Evolutionary conservation across 208 protist species (phyloP).

Genomic region (Acanthamoeba castellanii): DNA sequence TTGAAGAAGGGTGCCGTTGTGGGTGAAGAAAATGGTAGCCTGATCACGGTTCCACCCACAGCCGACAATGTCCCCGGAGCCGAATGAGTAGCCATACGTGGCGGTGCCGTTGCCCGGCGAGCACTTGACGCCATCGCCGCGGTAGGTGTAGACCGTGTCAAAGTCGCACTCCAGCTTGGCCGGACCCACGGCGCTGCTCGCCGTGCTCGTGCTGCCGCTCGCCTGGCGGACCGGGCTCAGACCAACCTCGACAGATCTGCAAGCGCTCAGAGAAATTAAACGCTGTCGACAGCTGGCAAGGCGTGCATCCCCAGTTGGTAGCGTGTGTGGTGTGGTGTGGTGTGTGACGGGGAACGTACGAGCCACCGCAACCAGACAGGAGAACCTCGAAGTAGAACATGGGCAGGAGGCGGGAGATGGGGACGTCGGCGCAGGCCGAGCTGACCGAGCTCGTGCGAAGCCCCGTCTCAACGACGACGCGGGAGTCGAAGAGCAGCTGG

Average conservation of each 20-base stretch:
- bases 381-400: slow-evolving; percentile 72
- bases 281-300: neutral
- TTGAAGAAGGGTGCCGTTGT: neutral
- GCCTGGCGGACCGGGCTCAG: slow-evolving; percentile 1
- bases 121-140: slow-evolving; percentile 65
- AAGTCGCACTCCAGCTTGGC: slow-evolving; percentile 7
- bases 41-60: slow-evolving; percentile 68
- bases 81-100: slow-evolving; percentile 34
- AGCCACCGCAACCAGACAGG: slow-evolving; percentile 51
- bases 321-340: neutral
- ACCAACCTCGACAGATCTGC: slow-evolving; percentile 45
- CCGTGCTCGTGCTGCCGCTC: neutral
- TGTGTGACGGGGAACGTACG: slow-evolving; percentile 13
- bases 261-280: neutral
- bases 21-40: slow-evolving; percentile 69
- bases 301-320: neutral
- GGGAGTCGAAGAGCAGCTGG: neutral
- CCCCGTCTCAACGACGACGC: neutral
- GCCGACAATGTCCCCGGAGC: slow-evolving; percentile 42
- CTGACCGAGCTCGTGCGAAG: neutral
- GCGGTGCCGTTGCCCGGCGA: neutral
- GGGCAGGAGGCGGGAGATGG: slow-evolving; percentile 40
- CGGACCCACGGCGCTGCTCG: neutral
- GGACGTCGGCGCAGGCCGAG: slow-evolving; percentile 14
- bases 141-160: slow-evolving; percentile 48